A percentile compares a stretch with the other conserved stretches of the same genome.
Evolutionary conservation across 1,284 basidiomycete species (phyloP).

Genomic region (Cutaneotrichosporon sp.): DNA sequence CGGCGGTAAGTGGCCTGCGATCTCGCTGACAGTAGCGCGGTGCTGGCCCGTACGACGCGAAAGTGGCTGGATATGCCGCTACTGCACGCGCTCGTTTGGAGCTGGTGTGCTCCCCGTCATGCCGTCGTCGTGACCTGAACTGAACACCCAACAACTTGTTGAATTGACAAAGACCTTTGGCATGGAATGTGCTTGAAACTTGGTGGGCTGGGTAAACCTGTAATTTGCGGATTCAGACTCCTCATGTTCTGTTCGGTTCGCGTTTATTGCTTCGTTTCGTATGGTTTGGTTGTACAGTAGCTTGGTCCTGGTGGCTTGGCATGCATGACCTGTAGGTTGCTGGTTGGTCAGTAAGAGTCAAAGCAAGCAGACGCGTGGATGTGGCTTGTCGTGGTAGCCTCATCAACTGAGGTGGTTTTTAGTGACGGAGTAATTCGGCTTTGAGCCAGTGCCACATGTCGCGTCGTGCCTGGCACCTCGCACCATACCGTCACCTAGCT

Average conservation of each 20-base stretch:
- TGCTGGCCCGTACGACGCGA: slow-evolving; percentile 4
- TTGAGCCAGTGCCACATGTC: no score
- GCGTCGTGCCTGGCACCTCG: no score
- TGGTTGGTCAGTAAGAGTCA: no score
- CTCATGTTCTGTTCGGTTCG: not conserved
- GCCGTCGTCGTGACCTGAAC: not conserved
- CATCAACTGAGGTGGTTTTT: no score
- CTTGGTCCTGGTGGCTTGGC: no score
- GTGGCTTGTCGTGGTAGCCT: no score
- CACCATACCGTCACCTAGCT: no score
- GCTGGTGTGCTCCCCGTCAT: not conserved
- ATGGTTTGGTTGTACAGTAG: not conserved
- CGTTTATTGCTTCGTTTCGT: not conserved
- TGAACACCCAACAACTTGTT: not conserved
- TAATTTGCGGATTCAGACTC: not conserved
- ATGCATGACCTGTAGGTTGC: no score
- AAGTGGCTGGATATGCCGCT: not conserved
- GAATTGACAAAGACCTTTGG: no score
- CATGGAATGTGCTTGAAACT: no score
- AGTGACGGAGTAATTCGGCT: no score
- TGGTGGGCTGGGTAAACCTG: not conserved
- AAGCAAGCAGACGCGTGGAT: no score
- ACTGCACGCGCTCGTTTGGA: slow-evolving; percentile 9
- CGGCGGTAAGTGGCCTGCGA: not conserved
- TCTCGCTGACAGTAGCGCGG: not conserved